Percentiles rank a stretch among this genome's conserved stretches.
These are phyloP conservation scores for Aureobasidium sp. DNA, from an alignment of 2,329 filamentous ascomycete species.

Conservation along the genomic window DNA sequence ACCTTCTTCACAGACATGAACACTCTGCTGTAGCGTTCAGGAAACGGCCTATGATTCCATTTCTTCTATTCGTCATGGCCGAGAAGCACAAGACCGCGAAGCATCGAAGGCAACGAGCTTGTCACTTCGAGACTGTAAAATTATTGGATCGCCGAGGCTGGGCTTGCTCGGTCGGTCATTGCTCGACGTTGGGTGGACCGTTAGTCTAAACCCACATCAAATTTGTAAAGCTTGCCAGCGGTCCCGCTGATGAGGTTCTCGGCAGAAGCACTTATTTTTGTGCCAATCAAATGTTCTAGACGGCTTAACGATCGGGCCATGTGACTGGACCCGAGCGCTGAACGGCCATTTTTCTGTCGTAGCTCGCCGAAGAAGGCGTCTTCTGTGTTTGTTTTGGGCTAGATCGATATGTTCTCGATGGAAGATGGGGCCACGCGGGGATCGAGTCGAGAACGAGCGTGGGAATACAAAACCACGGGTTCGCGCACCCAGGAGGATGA, in stretches of 20 bases:
- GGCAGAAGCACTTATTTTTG: background rate
- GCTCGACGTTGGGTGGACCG: constrained; percentile 10
- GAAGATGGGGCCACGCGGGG: constrained; percentile 8
- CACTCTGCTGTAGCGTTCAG: background rate
- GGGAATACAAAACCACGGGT: constrained; percentile 11
- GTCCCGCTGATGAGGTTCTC: constrained; percentile 2
- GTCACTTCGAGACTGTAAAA: background rate
- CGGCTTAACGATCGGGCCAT: constrained; percentile 13
- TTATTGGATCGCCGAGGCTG: constrained; percentile 13
- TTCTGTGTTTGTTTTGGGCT: background rate
- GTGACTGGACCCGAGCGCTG: constrained; percentile 13
- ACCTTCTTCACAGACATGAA: background rate
- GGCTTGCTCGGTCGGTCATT: constrained; percentile 1
- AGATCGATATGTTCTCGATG: constrained; percentile 6
- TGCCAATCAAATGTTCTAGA: constrained; percentile 15
- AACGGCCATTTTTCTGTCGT: constrained; percentile 10
- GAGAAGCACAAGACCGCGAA: constrained; percentile 8
- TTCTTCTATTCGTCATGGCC: background rate
- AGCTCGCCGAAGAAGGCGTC: constrained; percentile 11
- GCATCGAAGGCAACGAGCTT: constrained; percentile 2
- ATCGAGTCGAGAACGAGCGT: background rate
- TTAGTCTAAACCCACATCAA: constrained; percentile 13
- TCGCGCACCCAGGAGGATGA: background rate
- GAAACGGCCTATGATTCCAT: background rate
- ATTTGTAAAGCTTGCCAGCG: constrained; percentile 8